Percentiles rank a stretch among this genome's conserved stretches.
Conservation (phyloP, 164 flowering plant species). For the Nymphaea thermarum region DNA sequence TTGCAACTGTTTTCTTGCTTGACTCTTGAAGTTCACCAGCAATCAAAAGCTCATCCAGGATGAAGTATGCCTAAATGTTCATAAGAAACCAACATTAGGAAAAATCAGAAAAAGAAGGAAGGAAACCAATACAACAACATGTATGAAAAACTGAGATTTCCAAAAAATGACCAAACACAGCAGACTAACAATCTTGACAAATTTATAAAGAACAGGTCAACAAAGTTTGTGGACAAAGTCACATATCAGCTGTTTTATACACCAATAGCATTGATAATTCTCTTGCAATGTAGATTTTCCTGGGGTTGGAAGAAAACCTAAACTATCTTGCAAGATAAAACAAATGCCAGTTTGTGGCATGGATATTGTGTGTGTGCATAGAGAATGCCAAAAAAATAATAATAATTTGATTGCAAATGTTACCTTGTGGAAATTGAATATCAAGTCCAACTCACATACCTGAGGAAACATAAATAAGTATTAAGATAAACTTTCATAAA, state of each 20-base stretch:
- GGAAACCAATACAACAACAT: neutral
- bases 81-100: neutral
- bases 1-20: slow-evolving; percentile 85
- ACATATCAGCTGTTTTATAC: no score
- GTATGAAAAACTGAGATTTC: neutral
- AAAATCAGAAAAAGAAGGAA: neutral
- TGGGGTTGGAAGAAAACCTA: no score
- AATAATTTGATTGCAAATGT: neutral
- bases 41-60: slow-evolving; percentile 71
- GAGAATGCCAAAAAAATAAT: no score
- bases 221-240: no score
- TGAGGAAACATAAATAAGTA: slow-evolving; percentile 9
- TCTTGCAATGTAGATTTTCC: no score
- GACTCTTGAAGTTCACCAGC: slow-evolving; percentile 97
- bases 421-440: slow-evolving; percentile 94
- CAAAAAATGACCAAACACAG: neutral
- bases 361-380: no score
- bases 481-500: neutral
- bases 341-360: no score
- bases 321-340: no score
- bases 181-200: no score
- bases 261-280: no score
- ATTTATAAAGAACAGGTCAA: no score
- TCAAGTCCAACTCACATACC: slow-evolving; percentile 86
- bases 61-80: slow-evolving; percentile 56